Evolutionary conservation across 2,329 filamentous ascomycete genomes (phyloP).

Genomic region (Botrytis pseudocinerea): DNA sequence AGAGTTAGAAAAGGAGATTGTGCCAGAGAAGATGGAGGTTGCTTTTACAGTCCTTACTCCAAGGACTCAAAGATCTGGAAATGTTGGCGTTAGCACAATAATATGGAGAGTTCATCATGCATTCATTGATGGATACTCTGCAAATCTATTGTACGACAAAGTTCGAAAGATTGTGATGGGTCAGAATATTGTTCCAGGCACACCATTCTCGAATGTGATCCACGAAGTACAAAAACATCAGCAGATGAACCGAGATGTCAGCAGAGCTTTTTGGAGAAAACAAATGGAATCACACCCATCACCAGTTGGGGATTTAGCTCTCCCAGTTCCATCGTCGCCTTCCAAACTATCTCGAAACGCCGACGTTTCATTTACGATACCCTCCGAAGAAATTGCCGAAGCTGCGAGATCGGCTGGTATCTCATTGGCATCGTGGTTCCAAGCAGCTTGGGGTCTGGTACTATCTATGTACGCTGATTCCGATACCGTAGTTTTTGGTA

Average conservation of each 20-base stretch:
- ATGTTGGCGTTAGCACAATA: conserved; percentile 26
- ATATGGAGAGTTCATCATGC: conserved; percentile 42
- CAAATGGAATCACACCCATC: conserved; percentile 15
- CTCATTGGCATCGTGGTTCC: conserved; percentile 28
- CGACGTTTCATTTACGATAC: conserved; percentile 18
- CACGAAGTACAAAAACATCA: conserved; percentile 6
- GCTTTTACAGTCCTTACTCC: conserved; percentile 14
- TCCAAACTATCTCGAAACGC: background rate
- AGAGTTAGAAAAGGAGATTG: conserved; percentile 3
- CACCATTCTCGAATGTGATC: conserved; percentile 1
- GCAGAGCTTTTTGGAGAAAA: conserved; percentile 18
- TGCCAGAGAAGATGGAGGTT: conserved; percentile 3
- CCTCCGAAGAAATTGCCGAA: conserved; percentile 8
- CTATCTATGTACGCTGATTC: conserved; percentile 40
- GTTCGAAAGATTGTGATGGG: conserved; percentile 16
- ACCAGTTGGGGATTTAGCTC: conserved; percentile 1
- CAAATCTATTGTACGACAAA: conserved; percentile 21
- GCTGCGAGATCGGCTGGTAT: conserved; percentile 12
- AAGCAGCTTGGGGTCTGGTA: conserved; percentile 44
- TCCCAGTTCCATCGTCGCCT: background rate
- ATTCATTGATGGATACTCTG: conserved; percentile 41
- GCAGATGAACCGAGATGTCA: background rate
- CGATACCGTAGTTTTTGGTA: conserved; percentile 42
- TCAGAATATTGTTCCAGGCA: background rate
- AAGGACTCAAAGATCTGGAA: background rate